Base-by-base conservation (phyloP, 2,329 filamentous ascomycete genomes). In the Biscogniauxia marginata region DNA sequence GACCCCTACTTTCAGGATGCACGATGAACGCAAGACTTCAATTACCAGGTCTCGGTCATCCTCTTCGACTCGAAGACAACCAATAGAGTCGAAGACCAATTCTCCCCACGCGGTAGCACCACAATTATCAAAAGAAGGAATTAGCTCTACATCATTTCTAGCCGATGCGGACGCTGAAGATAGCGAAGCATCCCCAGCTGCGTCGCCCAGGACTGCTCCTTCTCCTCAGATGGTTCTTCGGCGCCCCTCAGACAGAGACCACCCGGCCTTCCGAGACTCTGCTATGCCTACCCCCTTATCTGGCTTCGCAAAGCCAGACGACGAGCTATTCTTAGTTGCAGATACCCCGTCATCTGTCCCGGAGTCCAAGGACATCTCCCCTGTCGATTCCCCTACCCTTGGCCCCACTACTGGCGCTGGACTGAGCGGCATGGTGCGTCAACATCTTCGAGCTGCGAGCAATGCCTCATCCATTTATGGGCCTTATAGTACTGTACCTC, bases 391-490 rank as follows among this genome's bases (percentile, higher is more conserved):
- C 0, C 92, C 93, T 0, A 96, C 91, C 0, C 75, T 96, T 5
- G 89, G 89, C 1, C 87, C 89, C 22, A 61, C 58, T 34, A 46
- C 62, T 0, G 78, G 78, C 16, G 75, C 76, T 18, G 91, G 90
- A 1, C 78, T 97, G 16, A 93, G 88, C 66, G 89, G 89, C 1
- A 83, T 96, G 78, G 87, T 96, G 47, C 85, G 89, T 25, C 88
- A 93, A 59, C 95, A 98, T 76, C 76, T 98, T 44, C 86, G 95
- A 50, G 85, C 85, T 30, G 85, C 88, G 61, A 98, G 93, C 74
- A 88, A 87, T 56, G 82, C 85, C 13, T 98, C 93, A 0, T 96
- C 91, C 0, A 80, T 95, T 22, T 91, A 91, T 63, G 84, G 30
- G 5, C 30, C 30, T 16, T 39, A 39, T 39, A 39, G 83, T 22